Evolutionary conservation across 331 rosid genomes (phyloP), one percentile per base, ranked within the genome.

Genomic region (Stylosanthes scabra): DNA sequence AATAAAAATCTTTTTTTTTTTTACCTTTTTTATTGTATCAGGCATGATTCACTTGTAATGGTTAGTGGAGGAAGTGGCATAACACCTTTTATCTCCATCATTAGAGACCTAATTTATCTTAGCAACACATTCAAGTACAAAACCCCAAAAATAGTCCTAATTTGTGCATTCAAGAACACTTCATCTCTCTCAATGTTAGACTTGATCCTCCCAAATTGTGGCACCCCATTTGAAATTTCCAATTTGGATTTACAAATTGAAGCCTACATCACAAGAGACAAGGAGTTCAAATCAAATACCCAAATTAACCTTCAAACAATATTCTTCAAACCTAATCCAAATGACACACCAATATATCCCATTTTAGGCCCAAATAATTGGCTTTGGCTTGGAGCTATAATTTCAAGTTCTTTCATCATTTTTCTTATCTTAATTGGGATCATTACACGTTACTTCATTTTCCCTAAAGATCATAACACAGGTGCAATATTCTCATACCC

Each of bases 21-120:
- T 27, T 20, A 20, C n/a, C 6, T 9, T 27, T n/a, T 44, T 66
- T 25, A 31, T 31, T 31, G 6, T 14, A 41, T 27, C 41, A 83
- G 87, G 74, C 77, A 80, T 76, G 85, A 80, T 13, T 76, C 66
- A 8, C 88, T 89, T 68, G 92, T 83, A 59, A 79, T 89, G 94
- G 81, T 91, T 59, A 82, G 97, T 70, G 93, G 95, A 85, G 97
- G 95, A 78, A 89, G 95, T 63, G 97, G 97, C 3, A 85, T 91
- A 40, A 89, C 97, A 58, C 95, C 95, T 6, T 91, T 89, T 76
- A 63, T 89, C 73, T 91, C 97, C 29, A 87, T 91, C 78, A 85
- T 85, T 55, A 60, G 88, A 29, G 92, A 89, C 57, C 74, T 91
- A 6, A 77, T 89, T 72, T 75, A 68, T 63, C 13, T 74, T 6